Percentiles rank a stretch among this genome's conserved stretches.
Conservation (phyloP, 805 yeast species). For the Yarrowia alimentaria region DNA sequence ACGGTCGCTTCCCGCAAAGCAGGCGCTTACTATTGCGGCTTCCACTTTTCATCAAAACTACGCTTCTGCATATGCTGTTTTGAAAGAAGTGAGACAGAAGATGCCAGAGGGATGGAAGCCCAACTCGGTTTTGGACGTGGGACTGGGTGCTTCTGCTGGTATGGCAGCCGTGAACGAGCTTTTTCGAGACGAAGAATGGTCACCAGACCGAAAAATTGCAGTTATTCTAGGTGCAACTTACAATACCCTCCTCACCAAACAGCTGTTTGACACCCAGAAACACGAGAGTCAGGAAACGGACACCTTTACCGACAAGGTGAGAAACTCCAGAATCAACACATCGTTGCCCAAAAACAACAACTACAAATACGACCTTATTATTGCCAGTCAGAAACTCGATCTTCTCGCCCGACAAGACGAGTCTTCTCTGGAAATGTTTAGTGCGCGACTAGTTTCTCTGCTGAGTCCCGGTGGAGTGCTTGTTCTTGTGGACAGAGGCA, state of each 20-base stretch:
- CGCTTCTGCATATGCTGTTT: slow-evolving; percentile 62
- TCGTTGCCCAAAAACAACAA: background rate
- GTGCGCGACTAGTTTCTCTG: slow-evolving; percentile 57
- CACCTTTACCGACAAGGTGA: slow-evolving; percentile 4
- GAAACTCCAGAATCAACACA: slow-evolving; percentile 33
- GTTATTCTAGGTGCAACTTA: slow-evolving; percentile 59
- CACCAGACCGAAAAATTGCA: slow-evolving; percentile 64
- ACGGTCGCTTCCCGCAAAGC: background rate
- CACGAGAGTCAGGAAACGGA: slow-evolving; percentile 27
- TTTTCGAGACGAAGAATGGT: slow-evolving; percentile 51
- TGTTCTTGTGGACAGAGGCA: slow-evolving; percentile 82
- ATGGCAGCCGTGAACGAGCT: slow-evolving; percentile 83
- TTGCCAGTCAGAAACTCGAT: slow-evolving; percentile 76
- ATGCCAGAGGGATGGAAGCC: slow-evolving; percentile 56
- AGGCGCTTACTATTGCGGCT: slow-evolving; percentile 40
- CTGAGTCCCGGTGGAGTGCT: slow-evolving; percentile 77
- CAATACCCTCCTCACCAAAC: slow-evolving; percentile 79
- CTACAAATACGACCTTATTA: slow-evolving; percentile 66
- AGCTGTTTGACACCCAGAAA: slow-evolving; percentile 67
- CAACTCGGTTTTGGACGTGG: slow-evolving; percentile 66
- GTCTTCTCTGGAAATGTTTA: slow-evolving; percentile 64
- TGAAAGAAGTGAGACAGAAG: slow-evolving; percentile 63
- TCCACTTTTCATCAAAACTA: slow-evolving; percentile 80
- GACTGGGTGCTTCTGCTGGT: slow-evolving; percentile 91
- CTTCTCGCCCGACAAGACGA: slow-evolving; percentile 62